Percentiles rank a stretch among this genome's conserved stretches.
Evolutionary conservation across 768 basidiomycete genomes (phyloP).

Genomic region (Rhizopogon salebrosus): DNA sequence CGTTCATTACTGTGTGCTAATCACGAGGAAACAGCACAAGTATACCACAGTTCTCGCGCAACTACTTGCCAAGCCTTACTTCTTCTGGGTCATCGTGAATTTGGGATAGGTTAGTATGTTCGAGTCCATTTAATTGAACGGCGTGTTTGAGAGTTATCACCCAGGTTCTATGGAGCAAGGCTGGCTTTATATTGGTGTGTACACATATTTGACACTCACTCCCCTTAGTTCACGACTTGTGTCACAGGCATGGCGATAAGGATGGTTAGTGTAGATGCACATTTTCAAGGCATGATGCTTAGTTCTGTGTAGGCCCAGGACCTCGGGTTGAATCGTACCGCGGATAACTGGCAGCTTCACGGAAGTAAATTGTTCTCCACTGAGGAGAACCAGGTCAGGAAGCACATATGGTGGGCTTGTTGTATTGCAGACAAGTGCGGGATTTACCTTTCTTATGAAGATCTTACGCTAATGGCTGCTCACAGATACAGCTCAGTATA

Average conservation of each 20-base stretch:
- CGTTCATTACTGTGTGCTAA: not conserved
- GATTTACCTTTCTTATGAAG: constrained; percentile 3
- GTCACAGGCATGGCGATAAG: constrained; percentile 62
- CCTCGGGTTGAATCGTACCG: constrained; percentile 74
- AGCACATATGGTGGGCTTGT: constrained; percentile 80
- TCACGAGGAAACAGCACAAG: constrained; percentile 38
- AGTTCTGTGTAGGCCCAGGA: constrained; percentile 57
- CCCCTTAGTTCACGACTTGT: constrained; percentile 2
- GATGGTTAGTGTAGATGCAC: constrained; percentile 42
- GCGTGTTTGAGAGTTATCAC: constrained; percentile 9
- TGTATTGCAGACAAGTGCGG: constrained; percentile 63
- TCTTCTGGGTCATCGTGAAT: constrained; percentile 77
- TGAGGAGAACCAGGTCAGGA: constrained; percentile 65
- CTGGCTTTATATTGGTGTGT: constrained; percentile 74
- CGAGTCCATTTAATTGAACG: not conserved
- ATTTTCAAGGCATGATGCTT: not conserved
- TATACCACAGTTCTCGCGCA: constrained; percentile 62
- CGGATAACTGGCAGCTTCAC: constrained; percentile 66
- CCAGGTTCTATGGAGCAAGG: constrained; percentile 71
- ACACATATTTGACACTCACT: not conserved
- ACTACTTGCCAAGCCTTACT: constrained; percentile 80
- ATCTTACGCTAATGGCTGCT: constrained; percentile 2
- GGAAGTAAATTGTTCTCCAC: constrained; percentile 55
- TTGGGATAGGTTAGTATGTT: constrained; percentile 61
- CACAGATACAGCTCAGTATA: constrained; percentile 66